Base-by-base conservation (phyloP, 2,329 filamentous ascomycete species). In the Bimuria novae-zelandiae region DNA sequence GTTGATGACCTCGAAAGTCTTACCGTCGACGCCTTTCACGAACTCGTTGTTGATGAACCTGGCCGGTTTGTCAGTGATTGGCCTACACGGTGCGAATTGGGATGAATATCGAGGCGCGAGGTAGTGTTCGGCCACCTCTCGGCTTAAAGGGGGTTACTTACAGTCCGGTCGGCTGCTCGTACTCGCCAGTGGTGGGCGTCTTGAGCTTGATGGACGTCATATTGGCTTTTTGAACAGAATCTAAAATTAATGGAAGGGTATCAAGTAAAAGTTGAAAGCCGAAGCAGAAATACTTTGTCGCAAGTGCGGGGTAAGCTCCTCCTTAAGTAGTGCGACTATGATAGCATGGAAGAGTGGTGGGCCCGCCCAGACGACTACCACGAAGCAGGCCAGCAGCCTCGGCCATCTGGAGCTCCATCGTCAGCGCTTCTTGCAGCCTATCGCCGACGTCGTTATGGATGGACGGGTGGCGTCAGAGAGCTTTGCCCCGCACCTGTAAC, bases 11-110 rank as follows among this genome's bases (percentile, higher is more conserved):
- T 96, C 91, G 71, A 96, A 94, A 63, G 88, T 92, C 84, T 90
- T 88, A 79, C 92, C 92, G 67, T 96, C 90, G 59, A 89, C 86
- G 73, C 86, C 82, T 76, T 89, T 86, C 61, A 95, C 85, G 79
- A 88, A 97, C 77, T 97, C 89, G 76, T 93, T 92, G 84, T 94
- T 92, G 84, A 96, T 94, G 83, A 90, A 94, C 56, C 88, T 90
- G 68, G 17, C 6, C 7, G 7, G 30, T 37, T 33, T 44, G 60
- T 73, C 50, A 65, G 57, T 39, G 27, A 33, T 30, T 48, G 73
- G n/a, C n/a, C n/a, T n/a, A n/a, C n/a, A n/a, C n/a, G n/a, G n/a
- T n/a, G n/a, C n/a, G n/a, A n/a, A n/a, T n/a, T n/a, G n/a, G 23
- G 66, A 41, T 33, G 25, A 32, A 11, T 36, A 17, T n/a, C n/a